Base-by-base conservation (phyloP, 2,329 filamentous ascomycete species). In the Hirsutella minnesotensis region DNA sequence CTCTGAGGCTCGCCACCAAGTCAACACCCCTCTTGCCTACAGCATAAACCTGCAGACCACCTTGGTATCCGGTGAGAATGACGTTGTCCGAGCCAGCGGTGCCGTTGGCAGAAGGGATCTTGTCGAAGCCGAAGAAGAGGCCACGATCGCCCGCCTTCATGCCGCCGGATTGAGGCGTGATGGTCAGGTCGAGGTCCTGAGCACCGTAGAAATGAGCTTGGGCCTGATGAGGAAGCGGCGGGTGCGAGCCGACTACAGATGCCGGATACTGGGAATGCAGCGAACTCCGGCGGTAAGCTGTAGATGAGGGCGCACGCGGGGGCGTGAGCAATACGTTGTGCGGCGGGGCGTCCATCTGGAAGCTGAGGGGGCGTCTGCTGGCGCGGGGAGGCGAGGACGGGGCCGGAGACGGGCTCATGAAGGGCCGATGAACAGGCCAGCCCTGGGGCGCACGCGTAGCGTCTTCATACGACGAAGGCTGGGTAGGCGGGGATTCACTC, bases 111-210 rank as follows among this genome's bases (percentile, higher is more conserved):
- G 61, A 58, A n/a, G 73, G 70, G 36, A 94, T 68, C 3, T 71
- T 79, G 58, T 95, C 89, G 53, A 94, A 88, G 5, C 83, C 81
- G 57, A 86, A 92, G 57, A 83, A 86, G 51, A 84, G 87, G 8
- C 84, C 86, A 37, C 74, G 75, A 31, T 81, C 77, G 3, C 81
- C 81, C 3, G 80, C 73, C 49, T 73, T 73, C 54, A 81, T 66
- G 9, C 73, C 75, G 8, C 74, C 75, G 16, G 71, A 64, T 36
- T 66, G 68, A 15, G 66, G 62, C 42, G 72, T 65, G 39, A 81
- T 67, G 49, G 87, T 81, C 22, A 88, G 68, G 51, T 90, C 83
- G 27, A 89, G 69, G 49, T 89, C 82, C 1, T 84, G 83, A 0
- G 79, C 72, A 37, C 80, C 75, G 57, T 87, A 88, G 59, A 85